These are phyloP conservation scores for Phytopythium mirpurense DNA, from an alignment of 352 stramenopile species.

Conservation along the genomic window DNA sequence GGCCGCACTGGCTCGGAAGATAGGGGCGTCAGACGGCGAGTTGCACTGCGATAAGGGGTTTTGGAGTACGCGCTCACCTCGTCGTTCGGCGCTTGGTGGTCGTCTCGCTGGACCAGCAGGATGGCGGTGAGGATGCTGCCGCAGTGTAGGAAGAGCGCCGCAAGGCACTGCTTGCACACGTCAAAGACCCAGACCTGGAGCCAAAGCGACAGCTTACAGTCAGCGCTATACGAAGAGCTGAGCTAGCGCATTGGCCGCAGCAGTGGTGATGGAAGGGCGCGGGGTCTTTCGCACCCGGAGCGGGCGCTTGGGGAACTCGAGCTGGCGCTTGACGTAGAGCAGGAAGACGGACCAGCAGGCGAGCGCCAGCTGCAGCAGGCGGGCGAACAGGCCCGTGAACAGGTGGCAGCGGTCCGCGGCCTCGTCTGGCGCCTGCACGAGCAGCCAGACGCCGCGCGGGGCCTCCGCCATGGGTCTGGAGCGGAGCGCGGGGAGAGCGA, in stretches of 20 bases:
- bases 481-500: too few relatives aligned
- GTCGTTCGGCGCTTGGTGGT: constrained; percentile 38
- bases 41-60: background rate
- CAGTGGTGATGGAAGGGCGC: too few relatives aligned
- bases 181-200: constrained; percentile 61
- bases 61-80: constrained; percentile 3
- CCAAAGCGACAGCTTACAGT: background rate
- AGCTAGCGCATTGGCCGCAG: background rate
- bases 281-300: constrained; percentile 45
- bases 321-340: constrained; percentile 74
- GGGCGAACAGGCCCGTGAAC: constrained; percentile 63
- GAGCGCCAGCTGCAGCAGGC: constrained; percentile 54
- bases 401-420: constrained; percentile 46
- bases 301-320: constrained; percentile 62
- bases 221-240: background rate
- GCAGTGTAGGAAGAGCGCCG: constrained; percentile 51
- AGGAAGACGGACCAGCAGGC: constrained; percentile 45
- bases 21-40: background rate
- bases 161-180: constrained; percentile 63
- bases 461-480: background rate
- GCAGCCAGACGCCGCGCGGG: constrained; percentile 8
- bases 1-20: constrained; percentile 31
- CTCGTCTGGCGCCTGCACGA: constrained; percentile 12
- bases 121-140: constrained; percentile 62
- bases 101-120: constrained; percentile 36